phyloP scores from a whole-genome alignment of 345 rosid species.

The Schrenkiella parvula region DNA sequence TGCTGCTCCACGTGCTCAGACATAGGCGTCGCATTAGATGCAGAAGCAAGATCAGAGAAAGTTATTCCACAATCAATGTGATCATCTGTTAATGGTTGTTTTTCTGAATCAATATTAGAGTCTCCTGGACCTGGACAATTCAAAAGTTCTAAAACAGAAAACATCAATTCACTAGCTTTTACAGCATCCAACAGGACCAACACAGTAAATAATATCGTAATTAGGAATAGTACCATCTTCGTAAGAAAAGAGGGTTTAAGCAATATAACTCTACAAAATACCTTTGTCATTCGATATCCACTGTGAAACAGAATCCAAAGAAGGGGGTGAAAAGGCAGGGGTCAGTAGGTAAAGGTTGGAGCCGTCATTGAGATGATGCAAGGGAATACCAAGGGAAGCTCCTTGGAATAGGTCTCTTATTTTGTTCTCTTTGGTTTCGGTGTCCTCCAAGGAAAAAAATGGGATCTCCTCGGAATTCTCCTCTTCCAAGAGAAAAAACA shows the following conservation, averaged over 20 bases:
- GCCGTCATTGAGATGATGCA: constrained; percentile 72
- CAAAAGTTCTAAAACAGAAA: constrained; percentile 1
- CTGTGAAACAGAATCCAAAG: constrained; percentile 46
- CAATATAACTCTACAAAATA: constrained; percentile 25
- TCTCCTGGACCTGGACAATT: constrained; percentile 37
- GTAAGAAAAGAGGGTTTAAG: neutral
- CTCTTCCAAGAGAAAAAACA: constrained; percentile 35
- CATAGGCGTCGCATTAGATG: constrained; percentile 27
- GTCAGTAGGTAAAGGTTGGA: constrained; percentile 65
- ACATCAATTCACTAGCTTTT: neutral
- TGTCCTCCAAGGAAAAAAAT: constrained; percentile 38
- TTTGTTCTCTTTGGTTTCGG: constrained; percentile 26
- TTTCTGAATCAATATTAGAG: constrained; percentile 31
- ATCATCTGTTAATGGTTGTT: constrained; percentile 27
- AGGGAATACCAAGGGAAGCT: constrained; percentile 53
- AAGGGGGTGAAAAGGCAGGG: constrained; percentile 70
- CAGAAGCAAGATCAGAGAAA: constrained; percentile 29
- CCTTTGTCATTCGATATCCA: constrained; percentile 61
- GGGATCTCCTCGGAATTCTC: constrained; percentile 38
- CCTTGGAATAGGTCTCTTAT: constrained; percentile 31
- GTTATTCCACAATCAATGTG: constrained; percentile 16
- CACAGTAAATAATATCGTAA: neutral
- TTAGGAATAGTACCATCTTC: neutral
- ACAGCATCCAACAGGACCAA: constrained; percentile 9
- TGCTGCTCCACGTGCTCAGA: constrained; percentile 33